A percentile compares a stretch with the other conserved stretches of the same genome.
Evolutionary conservation across 208 protist genomes (phyloP).

Genomic region (Trypanosoma platydactyli): DNA sequence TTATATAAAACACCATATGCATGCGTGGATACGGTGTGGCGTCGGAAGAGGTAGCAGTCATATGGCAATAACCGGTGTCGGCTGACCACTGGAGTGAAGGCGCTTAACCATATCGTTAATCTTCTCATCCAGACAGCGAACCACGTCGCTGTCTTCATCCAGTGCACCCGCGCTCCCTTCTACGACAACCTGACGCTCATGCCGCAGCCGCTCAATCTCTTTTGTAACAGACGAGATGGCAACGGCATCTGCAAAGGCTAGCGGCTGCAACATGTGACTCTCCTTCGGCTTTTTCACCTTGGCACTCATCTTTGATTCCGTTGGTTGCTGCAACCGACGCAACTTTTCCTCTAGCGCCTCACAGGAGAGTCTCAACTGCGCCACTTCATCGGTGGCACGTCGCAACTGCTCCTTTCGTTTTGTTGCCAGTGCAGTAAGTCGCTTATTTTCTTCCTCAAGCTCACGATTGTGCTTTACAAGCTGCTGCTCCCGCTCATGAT

Average conservation of each 20-base stretch:
- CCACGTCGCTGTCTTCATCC: conserved; percentile 47
- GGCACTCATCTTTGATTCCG: background rate
- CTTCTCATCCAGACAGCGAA: conserved; percentile 50
- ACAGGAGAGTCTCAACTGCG: conserved; percentile 2
- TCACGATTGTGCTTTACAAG: conserved; percentile 32
- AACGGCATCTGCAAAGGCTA: background rate
- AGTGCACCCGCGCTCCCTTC: conserved; percentile 66
- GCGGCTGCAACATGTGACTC: background rate
- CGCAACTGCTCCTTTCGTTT: conserved; percentile 67
- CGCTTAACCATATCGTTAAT: conserved; percentile 47
- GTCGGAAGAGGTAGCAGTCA: background rate
- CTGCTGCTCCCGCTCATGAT: conserved; percentile 34
- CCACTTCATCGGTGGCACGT: conserved; percentile 7
- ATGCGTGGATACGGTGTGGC: too few relatives aligned
- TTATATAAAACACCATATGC: too few relatives aligned
- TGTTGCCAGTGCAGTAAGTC: conserved; percentile 48
- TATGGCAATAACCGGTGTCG: background rate
- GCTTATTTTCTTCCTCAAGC: conserved; percentile 63
- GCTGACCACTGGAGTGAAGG: conserved; percentile 20
- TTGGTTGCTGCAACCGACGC: background rate
- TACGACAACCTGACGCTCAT: conserved; percentile 51
- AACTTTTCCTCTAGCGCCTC: conserved; percentile 9
- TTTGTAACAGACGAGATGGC: conserved; percentile 5
- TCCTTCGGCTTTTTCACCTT: conserved; percentile 1
- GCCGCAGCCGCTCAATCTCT: conserved; percentile 57